These are phyloP conservation scores for Circinella minor DNA, from an alignment of 371 early-diverging fungal species.

Conservation along the genomic window DNA sequence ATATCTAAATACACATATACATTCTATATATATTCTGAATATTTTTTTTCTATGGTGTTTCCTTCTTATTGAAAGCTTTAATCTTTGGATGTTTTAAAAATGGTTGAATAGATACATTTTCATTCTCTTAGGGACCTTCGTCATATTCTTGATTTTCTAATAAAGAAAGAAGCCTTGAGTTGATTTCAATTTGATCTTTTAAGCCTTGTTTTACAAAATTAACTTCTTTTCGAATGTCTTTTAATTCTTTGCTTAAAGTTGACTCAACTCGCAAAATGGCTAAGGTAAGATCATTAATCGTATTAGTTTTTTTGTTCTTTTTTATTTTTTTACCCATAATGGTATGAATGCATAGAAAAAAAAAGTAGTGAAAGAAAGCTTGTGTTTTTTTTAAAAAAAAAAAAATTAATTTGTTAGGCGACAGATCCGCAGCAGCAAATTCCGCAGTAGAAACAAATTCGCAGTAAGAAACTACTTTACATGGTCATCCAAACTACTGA, in stretches of 20 bases:
- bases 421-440: too few species aligned
- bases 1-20: too few species aligned
- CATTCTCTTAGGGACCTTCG: neutral
- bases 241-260: neutral
- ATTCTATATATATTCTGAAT: too few species aligned
- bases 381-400: neutral
- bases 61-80: neutral
- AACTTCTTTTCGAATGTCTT: neutral
- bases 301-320: neutral
- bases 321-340: neutral
- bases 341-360: neutral
- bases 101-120: neutral
- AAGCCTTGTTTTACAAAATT: neutral
- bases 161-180: neutral
- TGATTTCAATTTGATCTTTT: neutral
- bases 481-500: neutral
- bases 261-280: neutral
- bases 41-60: too few species aligned
- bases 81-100: neutral
- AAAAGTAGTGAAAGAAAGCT: neutral
- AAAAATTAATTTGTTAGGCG: too few species aligned
- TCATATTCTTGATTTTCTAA: constrained; percentile 2
- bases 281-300: neutral
- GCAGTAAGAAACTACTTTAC: neutral
- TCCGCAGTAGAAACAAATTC: too few species aligned